Conservation (phyloP, 2,329 filamentous ascomycete genomes). For the Ascochyta rabiei region DNA sequence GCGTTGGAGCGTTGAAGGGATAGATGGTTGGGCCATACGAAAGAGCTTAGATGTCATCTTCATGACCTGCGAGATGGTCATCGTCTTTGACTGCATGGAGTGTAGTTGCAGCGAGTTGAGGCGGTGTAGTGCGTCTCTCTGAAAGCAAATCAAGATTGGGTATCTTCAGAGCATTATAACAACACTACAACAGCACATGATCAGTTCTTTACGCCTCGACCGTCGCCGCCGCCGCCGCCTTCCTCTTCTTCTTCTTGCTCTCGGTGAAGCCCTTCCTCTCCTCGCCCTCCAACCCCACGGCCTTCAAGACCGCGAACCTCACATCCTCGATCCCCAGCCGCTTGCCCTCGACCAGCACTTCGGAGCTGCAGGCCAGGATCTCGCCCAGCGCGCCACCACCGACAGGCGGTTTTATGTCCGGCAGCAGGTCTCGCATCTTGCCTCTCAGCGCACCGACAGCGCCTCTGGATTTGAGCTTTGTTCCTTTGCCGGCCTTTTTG, state of each 20-base stretch:
- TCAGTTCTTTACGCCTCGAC: not conserved
- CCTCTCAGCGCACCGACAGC: conserved; percentile 54
- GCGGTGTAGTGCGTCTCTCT: no score
- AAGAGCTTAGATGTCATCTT: no score
- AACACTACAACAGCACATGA: no score
- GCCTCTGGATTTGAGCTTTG: conserved; percentile 27
- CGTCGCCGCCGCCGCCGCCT: not conserved
- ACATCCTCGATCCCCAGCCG: conserved; percentile 66
- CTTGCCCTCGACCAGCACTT: conserved; percentile 54
- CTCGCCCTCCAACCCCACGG: conserved; percentile 45
- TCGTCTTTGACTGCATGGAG: no score
- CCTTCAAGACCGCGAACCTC: conserved; percentile 68
- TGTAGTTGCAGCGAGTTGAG: no score
- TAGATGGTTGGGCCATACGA: not conserved
- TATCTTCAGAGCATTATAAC: no score
- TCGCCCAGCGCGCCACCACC: conserved; percentile 59
- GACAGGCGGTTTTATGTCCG: conserved; percentile 40
- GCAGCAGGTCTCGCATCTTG: conserved; percentile 46
- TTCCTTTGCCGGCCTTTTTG: conserved; percentile 16
- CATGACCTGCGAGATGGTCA: no score
- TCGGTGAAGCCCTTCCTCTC: conserved; percentile 10
- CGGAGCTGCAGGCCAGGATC: conserved; percentile 64
- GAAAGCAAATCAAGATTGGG: no score
- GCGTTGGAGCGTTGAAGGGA: no score
- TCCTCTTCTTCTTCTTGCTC: conserved; percentile 11